Conservation (phyloP, 495 filamentous ascomycete species). For the Aspergillus funiculosus region DNA sequence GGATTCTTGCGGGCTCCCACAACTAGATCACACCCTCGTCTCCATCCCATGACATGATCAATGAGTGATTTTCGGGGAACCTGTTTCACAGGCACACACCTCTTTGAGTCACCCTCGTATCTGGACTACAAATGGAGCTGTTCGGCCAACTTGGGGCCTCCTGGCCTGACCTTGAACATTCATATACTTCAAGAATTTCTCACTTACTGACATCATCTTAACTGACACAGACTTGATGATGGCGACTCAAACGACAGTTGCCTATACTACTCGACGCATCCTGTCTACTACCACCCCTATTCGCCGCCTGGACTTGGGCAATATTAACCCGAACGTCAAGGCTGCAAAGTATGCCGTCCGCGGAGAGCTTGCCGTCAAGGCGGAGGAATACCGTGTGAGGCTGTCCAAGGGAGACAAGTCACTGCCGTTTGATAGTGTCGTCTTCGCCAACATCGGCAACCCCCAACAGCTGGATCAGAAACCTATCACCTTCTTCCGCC, state of each 20-base stretch:
- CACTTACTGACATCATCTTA: not conserved
- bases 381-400: constrained; percentile 77
- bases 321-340: constrained; percentile 84
- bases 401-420: constrained; percentile 54
- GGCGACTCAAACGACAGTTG: constrained; percentile 32
- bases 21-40: constrained; percentile 2
- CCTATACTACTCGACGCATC: constrained; percentile 34
- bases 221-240: constrained; percentile 21
- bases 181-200: not conserved
- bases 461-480: constrained; percentile 98
- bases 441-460: constrained; percentile 98
- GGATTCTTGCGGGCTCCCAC: not conserved
- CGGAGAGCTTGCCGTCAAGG: constrained; percentile 85
- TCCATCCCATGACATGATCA: constrained; percentile 15
- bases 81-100: constrained; percentile 10
- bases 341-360: constrained; percentile 93
- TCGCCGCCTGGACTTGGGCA: constrained; percentile 67
- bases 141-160: not conserved
- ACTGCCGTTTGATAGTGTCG: constrained; percentile 83
- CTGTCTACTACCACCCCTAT: constrained; percentile 54
- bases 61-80: constrained; percentile 8
- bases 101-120: constrained; percentile 7
- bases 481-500: constrained; percentile 97
- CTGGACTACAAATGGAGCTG: constrained; percentile 12
- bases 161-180: not conserved